These are phyloP conservation scores for Euphorbia schlechtendalii DNA, from an alignment of 441 rosid species.

Conservation along the genomic window DNA sequence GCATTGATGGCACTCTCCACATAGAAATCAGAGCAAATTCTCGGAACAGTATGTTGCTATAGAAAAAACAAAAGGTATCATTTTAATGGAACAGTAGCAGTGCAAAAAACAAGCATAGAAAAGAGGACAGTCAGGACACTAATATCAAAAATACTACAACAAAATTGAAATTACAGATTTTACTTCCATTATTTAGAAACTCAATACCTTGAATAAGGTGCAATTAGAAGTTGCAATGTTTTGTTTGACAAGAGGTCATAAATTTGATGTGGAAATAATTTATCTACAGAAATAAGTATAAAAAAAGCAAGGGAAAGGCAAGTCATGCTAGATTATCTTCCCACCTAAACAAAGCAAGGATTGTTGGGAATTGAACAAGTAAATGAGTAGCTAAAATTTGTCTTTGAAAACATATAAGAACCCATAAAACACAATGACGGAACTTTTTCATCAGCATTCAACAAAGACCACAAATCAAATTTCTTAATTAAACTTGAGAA, in stretches of 20 bases:
- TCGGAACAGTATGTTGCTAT: constrained; percentile 84
- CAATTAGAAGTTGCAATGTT: background rate
- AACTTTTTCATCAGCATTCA: background rate
- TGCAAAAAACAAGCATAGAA: no score
- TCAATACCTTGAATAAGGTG: background rate
- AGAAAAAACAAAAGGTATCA: constrained; percentile 20
- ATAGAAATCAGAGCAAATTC: constrained; percentile 91
- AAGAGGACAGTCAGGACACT: background rate
- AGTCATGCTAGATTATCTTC: background rate
- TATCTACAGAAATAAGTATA: background rate
- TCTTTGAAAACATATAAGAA: background rate
- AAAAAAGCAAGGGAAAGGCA: background rate
- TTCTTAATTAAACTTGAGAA: background rate
- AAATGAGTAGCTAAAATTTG: background rate
- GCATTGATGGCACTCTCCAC: constrained; percentile 99
- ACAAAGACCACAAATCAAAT: constrained; percentile 2
- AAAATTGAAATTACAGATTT: background rate
- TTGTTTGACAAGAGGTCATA: background rate
- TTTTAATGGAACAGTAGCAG: constrained; percentile 6
- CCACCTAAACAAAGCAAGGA: background rate
- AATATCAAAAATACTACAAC: background rate
- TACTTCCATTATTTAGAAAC: background rate
- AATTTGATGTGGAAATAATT: background rate
- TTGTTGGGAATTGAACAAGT: background rate
- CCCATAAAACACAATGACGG: background rate